Evolutionary conservation across 2,329 filamentous ascomycete species (phyloP).

Genomic region (Cladosporium sphaerospermum): DNA sequence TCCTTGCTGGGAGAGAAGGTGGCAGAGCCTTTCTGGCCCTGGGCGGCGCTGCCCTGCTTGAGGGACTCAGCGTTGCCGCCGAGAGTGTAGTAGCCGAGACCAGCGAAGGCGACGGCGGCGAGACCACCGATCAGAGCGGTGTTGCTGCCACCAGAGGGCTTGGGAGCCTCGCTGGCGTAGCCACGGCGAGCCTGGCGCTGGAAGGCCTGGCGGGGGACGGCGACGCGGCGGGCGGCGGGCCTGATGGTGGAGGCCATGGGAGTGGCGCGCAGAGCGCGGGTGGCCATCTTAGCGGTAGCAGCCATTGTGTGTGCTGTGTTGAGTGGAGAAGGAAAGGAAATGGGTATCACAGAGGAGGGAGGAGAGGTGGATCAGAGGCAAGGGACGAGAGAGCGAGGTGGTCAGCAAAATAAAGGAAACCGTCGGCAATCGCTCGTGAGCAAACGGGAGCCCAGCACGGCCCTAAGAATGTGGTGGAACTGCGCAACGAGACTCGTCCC

Average conservation of each 20-base stretch:
- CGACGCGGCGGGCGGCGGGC: conserved; percentile 49
- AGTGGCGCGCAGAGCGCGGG: conserved; percentile 36
- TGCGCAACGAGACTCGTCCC: background rate
- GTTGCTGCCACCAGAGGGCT: conserved; percentile 30
- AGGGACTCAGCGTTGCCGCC: conserved; percentile 34
- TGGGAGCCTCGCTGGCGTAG: conserved; percentile 52
- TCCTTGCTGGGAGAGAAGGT: conserved; percentile 68
- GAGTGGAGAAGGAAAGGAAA: conserved; percentile 4
- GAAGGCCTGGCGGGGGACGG: conserved; percentile 60
- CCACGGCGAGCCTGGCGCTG: conserved; percentile 69
- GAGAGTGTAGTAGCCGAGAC: conserved; percentile 60
- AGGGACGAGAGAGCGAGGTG: background rate
- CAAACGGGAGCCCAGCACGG: conserved; percentile 10
- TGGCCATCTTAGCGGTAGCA: conserved; percentile 32
- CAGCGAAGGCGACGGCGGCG: conserved; percentile 55
- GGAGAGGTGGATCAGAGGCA: background rate
- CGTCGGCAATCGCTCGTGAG: conserved; percentile 3
- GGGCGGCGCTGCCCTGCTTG: conserved; percentile 36
- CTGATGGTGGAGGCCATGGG: conserved; percentile 49
- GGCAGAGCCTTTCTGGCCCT: conserved; percentile 33
- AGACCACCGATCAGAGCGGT: conserved; percentile 53
- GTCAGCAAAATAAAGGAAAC: conserved; percentile 10
- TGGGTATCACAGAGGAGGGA: background rate
- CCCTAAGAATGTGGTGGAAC: background rate
- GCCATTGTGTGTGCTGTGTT: conserved; percentile 28